These are phyloP conservation scores for Basidiobolus meristosporus DNA, from an alignment of 371 early-diverging fungal genomes.

Conservation along the genomic window DNA sequence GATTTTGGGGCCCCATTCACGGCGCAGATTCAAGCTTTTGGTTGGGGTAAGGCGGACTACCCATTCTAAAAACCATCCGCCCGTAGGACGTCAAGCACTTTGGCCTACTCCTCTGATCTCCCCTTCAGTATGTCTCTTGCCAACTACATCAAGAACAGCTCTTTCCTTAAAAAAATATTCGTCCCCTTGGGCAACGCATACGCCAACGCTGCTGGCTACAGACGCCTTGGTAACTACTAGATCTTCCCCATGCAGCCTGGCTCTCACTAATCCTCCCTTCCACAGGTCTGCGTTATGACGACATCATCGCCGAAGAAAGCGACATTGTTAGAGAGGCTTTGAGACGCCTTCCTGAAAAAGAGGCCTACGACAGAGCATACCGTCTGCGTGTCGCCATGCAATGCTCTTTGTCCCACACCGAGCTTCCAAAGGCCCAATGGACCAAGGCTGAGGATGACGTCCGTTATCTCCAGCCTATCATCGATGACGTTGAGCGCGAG, in stretches of 20 bases:
- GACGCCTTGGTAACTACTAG: slow-evolving; percentile 63
- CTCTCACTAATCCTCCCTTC: too few species aligned
- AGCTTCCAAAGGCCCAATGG: slow-evolving; percentile 53
- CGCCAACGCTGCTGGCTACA: slow-evolving; percentile 58
- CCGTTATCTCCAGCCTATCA: slow-evolving; percentile 68
- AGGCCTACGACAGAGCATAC: slow-evolving; percentile 54
- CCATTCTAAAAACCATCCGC: too few species aligned
- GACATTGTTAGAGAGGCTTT: slow-evolving; percentile 72
- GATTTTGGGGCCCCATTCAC: too few species aligned
- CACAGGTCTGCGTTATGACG: slow-evolving; percentile 79
- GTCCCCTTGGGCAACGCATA: slow-evolving; percentile 49
- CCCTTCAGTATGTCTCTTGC: background rate
- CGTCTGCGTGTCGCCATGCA: slow-evolving; percentile 72
- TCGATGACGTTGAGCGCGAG: slow-evolving; percentile 72
- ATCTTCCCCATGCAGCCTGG: too few species aligned
- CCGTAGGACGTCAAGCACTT: too few species aligned
- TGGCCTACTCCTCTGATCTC: too few species aligned
- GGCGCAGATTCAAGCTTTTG: too few species aligned
- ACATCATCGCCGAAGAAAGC: slow-evolving; percentile 74
- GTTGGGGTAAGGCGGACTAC: too few species aligned
- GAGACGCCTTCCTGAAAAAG: slow-evolving; percentile 57
- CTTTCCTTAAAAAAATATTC: slow-evolving; percentile 35
- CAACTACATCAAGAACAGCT: slow-evolving; percentile 31
- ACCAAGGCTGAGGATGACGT: slow-evolving; percentile 47
- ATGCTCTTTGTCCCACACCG: slow-evolving; percentile 44